Percentiles rank a stretch among this genome's conserved stretches.
phyloP scores from a whole-genome alignment of 2,329 filamentous ascomycete genomes.

The Coniochaeta sp. region DNA sequence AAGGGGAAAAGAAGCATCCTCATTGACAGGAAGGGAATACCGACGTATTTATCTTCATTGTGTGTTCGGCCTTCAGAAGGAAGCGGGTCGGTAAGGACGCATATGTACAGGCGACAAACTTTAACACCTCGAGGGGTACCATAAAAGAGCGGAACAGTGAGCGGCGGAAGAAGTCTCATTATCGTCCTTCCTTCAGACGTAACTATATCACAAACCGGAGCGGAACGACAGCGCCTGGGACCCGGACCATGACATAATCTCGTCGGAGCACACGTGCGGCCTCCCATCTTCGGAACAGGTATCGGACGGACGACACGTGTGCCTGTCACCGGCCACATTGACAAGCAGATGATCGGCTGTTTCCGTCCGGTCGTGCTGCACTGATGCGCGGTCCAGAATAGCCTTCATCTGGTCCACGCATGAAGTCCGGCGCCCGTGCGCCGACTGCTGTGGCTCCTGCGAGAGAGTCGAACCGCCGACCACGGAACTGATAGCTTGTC shows the following conservation, averaged over 20 bases:
- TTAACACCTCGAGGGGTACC: too few relatives aligned
- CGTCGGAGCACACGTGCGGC: conserved; percentile 1
- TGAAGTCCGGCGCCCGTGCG: not conserved
- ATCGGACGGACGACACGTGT: not conserved
- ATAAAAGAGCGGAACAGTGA: too few relatives aligned
- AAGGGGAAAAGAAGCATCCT: too few relatives aligned
- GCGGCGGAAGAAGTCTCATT: too few relatives aligned
- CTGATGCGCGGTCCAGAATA: not conserved
- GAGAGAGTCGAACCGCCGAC: too few relatives aligned
- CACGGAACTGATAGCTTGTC: too few relatives aligned
- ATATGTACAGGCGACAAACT: too few relatives aligned
- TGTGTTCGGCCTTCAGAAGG: too few relatives aligned
- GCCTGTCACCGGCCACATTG: not conserved
- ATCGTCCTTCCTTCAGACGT: too few relatives aligned
- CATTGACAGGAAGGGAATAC: too few relatives aligned
- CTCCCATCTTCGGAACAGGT: not conserved
- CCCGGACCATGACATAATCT: not conserved
- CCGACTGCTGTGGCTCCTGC: not conserved
- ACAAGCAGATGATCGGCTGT: not conserved
- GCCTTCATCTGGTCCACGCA: conserved; percentile 1
- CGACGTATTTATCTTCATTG: too few relatives aligned
- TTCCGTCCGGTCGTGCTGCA: not conserved
- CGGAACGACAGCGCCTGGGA: not conserved
- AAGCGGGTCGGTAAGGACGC: too few relatives aligned
- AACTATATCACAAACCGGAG: not conserved